Base-by-base conservation (phyloP, 73 alveolate genomes). In the Durusdinium trenchii region DNA sequence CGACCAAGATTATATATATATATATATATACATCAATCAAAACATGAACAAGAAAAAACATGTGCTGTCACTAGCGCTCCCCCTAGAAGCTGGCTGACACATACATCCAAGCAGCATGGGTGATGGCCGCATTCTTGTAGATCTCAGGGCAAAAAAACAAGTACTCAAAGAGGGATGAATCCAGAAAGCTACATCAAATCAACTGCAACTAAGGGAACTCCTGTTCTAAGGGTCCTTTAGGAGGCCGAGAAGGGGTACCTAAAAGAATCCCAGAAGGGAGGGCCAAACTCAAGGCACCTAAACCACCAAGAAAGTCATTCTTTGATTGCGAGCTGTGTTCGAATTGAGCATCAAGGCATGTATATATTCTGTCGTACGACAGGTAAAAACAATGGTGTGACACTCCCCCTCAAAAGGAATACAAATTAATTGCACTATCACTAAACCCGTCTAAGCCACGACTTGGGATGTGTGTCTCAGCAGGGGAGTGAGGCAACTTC, bases 41-140 rank as follows among this genome's bases (percentile, higher is more conserved):
- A 54, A 54, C 64, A 9, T 20, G 20, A 54, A 54, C 20, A 12
- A 20, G 20, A 54, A 20, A 54, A 9, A 9, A 54, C 20, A 9
- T 54, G 64, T 12, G 64, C 9, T 9, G 28, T 54, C 20, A 9
- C 20, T 9, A 9, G 9, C 20, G 64, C 28, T 54, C 64, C 28
- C 9, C 9, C 28, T 20, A 54, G 20, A 54, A 12, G 28, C 20
- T 20, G 28, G 28, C 9, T 9, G 64, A 12, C 64, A 54, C 9
- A 20, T 32, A 52, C 76, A 51, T 73, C 54, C 51, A n/a, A 84
- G 94, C 67, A 23, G 52, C 96, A 54, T 90, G 96, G 10, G 96
- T 90, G 96, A 90, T 64, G 28, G 96, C 96, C 35, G 96, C 96
- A 90, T 90, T 90, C 82, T 90, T 90, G 96, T 90, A 90, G 96